Conservation (phyloP, 768 basidiomycete genomes). For the Podaxis sp. region DNA sequence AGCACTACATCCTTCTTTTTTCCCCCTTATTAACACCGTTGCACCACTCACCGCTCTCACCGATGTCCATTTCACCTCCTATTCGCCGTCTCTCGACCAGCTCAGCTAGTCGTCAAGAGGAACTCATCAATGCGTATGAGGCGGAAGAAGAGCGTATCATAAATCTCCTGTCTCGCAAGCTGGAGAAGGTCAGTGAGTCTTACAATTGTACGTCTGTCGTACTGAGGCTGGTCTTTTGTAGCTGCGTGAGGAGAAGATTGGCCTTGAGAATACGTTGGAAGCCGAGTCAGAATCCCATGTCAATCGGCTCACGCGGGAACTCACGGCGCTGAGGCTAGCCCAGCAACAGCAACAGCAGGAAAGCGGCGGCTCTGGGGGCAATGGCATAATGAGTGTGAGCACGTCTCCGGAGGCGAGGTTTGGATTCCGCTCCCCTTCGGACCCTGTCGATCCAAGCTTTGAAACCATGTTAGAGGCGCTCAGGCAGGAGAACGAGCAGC, state of each 20-base stretch:
- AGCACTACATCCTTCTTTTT: not conserved
- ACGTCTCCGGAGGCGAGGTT: conserved; percentile 32
- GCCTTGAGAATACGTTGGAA: conserved; percentile 77
- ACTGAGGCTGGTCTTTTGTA: conserved; percentile 23
- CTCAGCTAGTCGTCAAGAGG: conserved; percentile 58
- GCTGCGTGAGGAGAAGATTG: conserved; percentile 85
- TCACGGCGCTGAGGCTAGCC: conserved; percentile 59
- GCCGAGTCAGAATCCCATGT: conserved; percentile 87
- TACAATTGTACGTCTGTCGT: not conserved
- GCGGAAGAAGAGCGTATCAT: conserved; percentile 90
- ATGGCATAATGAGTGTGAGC: conserved; percentile 20
- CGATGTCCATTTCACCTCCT: conserved; percentile 52
- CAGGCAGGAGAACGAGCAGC: conserved; percentile 74
- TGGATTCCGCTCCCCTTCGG: conserved; percentile 25
- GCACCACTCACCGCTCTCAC: not conserved
- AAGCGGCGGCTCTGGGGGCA: conserved; percentile 8
- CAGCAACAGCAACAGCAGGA: conserved; percentile 47
- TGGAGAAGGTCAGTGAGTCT: conserved; percentile 64
- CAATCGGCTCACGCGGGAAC: conserved; percentile 69
- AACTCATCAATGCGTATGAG: conserved; percentile 84
- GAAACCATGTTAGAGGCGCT: conserved; percentile 75
- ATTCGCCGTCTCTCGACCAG: conserved; percentile 55
- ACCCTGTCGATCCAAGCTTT: conserved; percentile 35
- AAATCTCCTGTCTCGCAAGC: conserved; percentile 76
- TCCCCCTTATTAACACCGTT: not conserved